Conservation (phyloP, 148 eudicot genomes). For the Dysphania ambrosioides region DNA sequence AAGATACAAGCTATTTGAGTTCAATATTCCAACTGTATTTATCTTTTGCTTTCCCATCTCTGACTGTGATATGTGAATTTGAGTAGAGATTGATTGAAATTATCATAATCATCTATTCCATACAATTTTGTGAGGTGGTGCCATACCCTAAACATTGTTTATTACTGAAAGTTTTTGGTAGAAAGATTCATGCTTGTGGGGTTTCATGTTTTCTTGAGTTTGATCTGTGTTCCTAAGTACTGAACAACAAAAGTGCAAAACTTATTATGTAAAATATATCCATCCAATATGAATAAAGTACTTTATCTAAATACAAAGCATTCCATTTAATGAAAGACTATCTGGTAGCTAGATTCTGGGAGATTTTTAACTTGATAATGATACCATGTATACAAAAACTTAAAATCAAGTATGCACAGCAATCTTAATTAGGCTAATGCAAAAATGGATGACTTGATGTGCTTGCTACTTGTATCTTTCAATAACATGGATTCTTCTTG, state of each 20-base stretch:
- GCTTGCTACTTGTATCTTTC: too few relatives aligned
- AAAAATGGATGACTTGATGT: too few relatives aligned
- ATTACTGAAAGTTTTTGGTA: background rate
- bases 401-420: background rate
- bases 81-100: background rate
- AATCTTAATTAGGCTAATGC: too few relatives aligned
- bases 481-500: background rate
- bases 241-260: background rate
- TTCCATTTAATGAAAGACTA: background rate
- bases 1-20: background rate
- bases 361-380: too few relatives aligned
- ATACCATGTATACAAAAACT: background rate
- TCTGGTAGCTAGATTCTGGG: too few relatives aligned
- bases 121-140: too few relatives aligned
- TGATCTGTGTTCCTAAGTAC: background rate
- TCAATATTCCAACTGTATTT: background rate
- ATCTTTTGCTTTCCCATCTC: background rate
- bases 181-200: background rate
- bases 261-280: background rate
- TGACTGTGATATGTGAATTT: background rate
- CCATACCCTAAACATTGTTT: background rate
- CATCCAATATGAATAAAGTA: background rate
- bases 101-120: background rate
- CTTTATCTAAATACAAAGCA: too few relatives aligned
- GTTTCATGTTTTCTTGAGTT: background rate